These are phyloP conservation scores for Castanopsis chinensis DNA, from an alignment of 306 rosid species.

Conservation along the genomic window DNA sequence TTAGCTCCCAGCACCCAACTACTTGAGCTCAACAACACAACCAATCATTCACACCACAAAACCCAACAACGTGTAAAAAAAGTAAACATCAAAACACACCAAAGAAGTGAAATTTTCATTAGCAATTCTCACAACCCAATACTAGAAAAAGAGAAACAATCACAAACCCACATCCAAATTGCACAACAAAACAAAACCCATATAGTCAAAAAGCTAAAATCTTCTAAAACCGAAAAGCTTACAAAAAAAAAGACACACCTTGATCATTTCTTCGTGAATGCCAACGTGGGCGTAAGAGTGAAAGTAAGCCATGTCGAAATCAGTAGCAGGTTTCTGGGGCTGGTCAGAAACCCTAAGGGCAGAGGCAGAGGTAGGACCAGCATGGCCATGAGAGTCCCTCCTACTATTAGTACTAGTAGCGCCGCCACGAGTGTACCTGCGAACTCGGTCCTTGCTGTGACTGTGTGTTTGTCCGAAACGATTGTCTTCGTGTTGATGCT, in stretches of 20 bases:
- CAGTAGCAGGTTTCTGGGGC: constrained; percentile 63
- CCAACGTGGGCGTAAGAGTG: constrained; percentile 95
- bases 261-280: constrained; percentile 96
- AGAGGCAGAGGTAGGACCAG: not conserved
- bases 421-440: constrained; percentile 55
- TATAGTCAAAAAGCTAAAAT: not conserved
- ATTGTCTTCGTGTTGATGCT: constrained; percentile 16
- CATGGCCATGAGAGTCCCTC: constrained; percentile 28
- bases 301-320: constrained; percentile 90
- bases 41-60: not conserved
- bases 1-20: not conserved
- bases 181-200: not conserved
- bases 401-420: constrained; percentile 20
- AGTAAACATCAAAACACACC: not conserved
- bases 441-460: constrained; percentile 36
- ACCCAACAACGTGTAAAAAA: not conserved
- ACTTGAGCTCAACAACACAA: not conserved
- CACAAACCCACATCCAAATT: not conserved
- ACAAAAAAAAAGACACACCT: constrained; percentile 40
- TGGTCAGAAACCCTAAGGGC: constrained; percentile 72
- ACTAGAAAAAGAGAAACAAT: not conserved
- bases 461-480: constrained; percentile 31
- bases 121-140: not conserved
- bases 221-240: not conserved
- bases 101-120: not conserved